These are phyloP conservation scores for Aspergillus sp. DNA, from an alignment of 2,329 filamentous ascomycete species.

Conservation along the genomic window DNA sequence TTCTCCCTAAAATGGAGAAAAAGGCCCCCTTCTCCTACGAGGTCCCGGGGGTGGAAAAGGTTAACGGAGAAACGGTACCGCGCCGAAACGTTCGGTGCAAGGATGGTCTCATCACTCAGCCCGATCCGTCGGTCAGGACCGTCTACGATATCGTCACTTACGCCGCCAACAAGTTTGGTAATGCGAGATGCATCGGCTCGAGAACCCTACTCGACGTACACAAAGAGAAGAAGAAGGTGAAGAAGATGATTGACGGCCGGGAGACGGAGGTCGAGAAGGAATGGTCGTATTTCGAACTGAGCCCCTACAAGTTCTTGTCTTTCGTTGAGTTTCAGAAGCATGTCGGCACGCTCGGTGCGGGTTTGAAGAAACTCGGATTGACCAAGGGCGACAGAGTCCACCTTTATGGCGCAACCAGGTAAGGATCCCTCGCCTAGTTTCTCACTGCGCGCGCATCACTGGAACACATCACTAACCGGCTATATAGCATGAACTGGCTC, in stretches of 20 bases:
- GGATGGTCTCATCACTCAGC: conserved; percentile 1
- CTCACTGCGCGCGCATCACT: neutral
- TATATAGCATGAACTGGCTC: neutral
- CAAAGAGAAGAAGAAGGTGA: conserved; percentile 1
- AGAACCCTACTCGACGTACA: neutral
- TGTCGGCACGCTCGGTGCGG: neutral
- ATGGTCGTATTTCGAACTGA: neutral
- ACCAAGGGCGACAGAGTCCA: neutral
- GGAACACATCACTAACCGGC: neutral
- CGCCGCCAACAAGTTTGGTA: neutral
- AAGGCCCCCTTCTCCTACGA: neutral
- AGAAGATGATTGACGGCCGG: neutral
- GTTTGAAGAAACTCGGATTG: neutral
- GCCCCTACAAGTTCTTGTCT: neutral
- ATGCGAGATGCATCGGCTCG: neutral
- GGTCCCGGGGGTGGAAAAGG: neutral
- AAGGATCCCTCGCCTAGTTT: neutral
- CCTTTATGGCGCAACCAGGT: conserved; percentile 1
- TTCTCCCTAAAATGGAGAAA: neutral
- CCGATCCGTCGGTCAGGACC: conserved; percentile 1
- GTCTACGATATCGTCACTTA: neutral
- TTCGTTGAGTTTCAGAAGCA: neutral
- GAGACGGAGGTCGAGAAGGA: conserved; percentile 1
- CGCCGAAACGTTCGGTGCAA: neutral
- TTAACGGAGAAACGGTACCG: neutral